Evolutionary conservation across 805 yeast genomes (phyloP), one percentile per base, ranked within the genome.

Genomic region (Kockiozyma suomiensis): DNA sequence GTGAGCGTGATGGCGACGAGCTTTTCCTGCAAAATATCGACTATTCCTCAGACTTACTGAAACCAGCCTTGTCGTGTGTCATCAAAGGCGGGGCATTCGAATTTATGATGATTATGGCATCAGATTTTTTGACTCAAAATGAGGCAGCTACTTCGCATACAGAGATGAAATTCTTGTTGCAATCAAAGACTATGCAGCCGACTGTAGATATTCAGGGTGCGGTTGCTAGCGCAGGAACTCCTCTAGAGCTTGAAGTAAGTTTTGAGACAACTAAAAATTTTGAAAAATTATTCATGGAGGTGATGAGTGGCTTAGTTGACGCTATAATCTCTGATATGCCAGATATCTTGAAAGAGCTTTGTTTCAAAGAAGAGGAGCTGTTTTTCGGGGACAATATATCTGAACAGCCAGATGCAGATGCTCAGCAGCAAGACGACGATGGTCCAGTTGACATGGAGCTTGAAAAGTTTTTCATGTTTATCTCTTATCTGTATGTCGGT

Each of bases 391-490:
- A 15, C 51, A 69, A 64, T 32, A 65, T 64, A 15, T 66, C 64
- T 17, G 72, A 66, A 12, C 79, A 88, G 19, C 80, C 90, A 0
- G 83, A 86, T 26, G 84, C 86, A 67, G 63, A 61, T 19, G 48
- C 21, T n/a, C n/a, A n/a, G 13, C 56, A 38, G 33, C 45, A 35
- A 12, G 55, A 30, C 23, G 62, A 59, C 38, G 63, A 66, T 12
- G 57, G 53, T 35, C 45, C 52, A 12, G 23, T 59, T 21, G 68
- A 58, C 8, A 89, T 93, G 0, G 97, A 94, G 65, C 75, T 94
- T 40, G 99, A 94, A 72, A 79, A 97, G 62, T 89, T 93, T 69
- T 92, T 90, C 69, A 70, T 92, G 64, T 81, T 93, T 2, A 78
- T 90, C 59, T 86, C 85, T 45, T 88, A 82, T 70, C 78, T 90